Conservation (phyloP, 148 eudicot species). For the Chenopodium suecicum region DNA sequence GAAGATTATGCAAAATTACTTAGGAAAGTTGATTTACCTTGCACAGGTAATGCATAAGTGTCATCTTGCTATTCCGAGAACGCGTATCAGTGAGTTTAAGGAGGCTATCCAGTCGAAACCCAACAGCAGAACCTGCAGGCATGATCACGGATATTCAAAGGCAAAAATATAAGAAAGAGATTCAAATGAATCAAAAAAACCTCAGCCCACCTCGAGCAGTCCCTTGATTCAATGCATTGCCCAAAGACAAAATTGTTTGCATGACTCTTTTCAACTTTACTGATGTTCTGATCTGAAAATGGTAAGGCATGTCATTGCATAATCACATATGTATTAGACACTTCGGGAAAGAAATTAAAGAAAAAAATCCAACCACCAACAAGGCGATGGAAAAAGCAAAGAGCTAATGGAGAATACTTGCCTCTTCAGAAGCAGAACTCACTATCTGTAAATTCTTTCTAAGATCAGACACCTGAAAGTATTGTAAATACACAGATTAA, state of each 20-base stretch:
- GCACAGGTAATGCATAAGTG: constrained; percentile 96
- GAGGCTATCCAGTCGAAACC: constrained; percentile 94
- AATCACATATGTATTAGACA: not conserved
- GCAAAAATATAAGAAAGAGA: not conserved
- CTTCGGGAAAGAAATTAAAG: not conserved
- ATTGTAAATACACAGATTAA: not conserved
- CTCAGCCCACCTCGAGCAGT: constrained; percentile 76
- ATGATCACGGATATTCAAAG: not conserved
- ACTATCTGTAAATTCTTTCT: constrained; percentile 60
- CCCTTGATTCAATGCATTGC: constrained; percentile 98
- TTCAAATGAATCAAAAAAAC: not conserved
- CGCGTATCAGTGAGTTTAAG: constrained; percentile 97
- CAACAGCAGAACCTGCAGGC: constrained; percentile 80
- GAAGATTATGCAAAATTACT: not conserved
- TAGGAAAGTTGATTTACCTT: constrained; percentile 45
- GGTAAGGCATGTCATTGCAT: not conserved
- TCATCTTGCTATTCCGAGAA: constrained; percentile 84
- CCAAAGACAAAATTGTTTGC: constrained; percentile 93
- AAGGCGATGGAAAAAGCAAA: not conserved
- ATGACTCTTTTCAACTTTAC: constrained; percentile 77
- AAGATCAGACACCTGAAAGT: constrained; percentile 68
- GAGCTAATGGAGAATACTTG: constrained; percentile 28
- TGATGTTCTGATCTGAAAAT: constrained; percentile 81
- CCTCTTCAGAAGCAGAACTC: constrained; percentile 84
- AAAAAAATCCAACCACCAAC: not conserved